A percentile compares a stretch with the other conserved stretches of the same genome.
Conservation (phyloP, 2,329 filamentous ascomycete species). For the Talaromyces sp. region DNA sequence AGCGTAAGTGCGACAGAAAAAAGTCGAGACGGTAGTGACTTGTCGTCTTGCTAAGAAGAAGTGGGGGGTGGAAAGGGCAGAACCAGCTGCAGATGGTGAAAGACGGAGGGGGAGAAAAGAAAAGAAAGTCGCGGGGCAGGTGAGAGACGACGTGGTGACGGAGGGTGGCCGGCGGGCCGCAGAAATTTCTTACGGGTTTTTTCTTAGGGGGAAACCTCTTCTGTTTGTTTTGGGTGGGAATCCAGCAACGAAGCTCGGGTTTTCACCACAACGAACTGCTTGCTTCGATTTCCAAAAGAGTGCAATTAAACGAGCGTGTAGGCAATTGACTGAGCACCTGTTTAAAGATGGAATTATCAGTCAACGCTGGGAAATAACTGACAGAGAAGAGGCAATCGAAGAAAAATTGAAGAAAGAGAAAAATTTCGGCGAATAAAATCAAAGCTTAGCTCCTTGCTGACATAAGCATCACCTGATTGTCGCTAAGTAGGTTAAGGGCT, state of each 20-base stretch:
- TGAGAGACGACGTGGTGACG: conserved; percentile 31
- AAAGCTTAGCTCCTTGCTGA: not conserved
- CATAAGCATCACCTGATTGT: not conserved
- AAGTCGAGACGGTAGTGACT: conserved; percentile 40
- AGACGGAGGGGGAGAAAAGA: conserved; percentile 52
- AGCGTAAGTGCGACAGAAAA: conserved; percentile 51
- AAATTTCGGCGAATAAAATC: conserved; percentile 11
- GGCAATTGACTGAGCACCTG: not conserved
- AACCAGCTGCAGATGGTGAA: conserved; percentile 60
- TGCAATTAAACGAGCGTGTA: conserved; percentile 5
- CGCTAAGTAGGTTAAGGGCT: not conserved
- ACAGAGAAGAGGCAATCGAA: not conserved
- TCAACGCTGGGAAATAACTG: not conserved
- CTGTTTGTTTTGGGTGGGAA: conserved; percentile 4
- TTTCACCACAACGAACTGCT: not conserved
- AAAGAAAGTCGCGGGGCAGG: conserved; percentile 43
- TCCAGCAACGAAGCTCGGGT: conserved; percentile 6
- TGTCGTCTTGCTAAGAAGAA: conserved; percentile 21
- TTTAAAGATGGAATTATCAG: not conserved
- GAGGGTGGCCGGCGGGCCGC: conserved; percentile 25
- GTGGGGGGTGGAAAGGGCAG: conserved; percentile 53
- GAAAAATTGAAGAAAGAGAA: conserved; percentile 1
- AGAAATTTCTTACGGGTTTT: conserved; percentile 12
- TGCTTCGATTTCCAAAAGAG: not conserved
- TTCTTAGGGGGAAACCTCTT: not conserved